Evolutionary conservation across 1,139 yeast species (phyloP).

Genomic region (Scheffersomyces cryptocercus): DNA sequence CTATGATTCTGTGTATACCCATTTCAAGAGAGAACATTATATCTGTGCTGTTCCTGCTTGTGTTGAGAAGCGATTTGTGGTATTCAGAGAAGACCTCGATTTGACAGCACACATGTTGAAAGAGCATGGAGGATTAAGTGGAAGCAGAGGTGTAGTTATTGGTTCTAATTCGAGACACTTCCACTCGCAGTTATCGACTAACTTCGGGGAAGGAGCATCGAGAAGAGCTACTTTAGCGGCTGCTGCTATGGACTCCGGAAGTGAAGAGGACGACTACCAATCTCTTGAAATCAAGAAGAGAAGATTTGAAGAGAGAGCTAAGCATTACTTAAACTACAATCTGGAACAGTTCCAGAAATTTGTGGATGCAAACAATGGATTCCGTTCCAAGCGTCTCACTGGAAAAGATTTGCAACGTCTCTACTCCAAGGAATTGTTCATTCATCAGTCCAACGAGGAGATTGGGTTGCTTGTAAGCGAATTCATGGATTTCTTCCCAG

Average conservation of each 20-base stretch:
- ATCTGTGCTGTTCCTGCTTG: slow-evolving; percentile 83
- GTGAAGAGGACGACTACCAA: slow-evolving; percentile 34
- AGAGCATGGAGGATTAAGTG: slow-evolving; percentile 65
- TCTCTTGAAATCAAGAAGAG: slow-evolving; percentile 54
- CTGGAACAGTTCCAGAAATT: slow-evolving; percentile 50
- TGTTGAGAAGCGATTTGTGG: slow-evolving; percentile 87
- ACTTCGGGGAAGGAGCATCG: slow-evolving; percentile 28
- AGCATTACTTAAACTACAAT: slow-evolving; percentile 67
- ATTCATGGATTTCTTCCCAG: slow-evolving; percentile 54
- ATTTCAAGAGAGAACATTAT: slow-evolving; percentile 72
- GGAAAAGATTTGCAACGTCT: slow-evolving; percentile 50
- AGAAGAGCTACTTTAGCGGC: slow-evolving; percentile 5
- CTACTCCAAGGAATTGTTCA: slow-evolving; percentile 54
- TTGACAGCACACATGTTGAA: slow-evolving; percentile 84
- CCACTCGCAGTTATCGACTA: slow-evolving; percentile 69
- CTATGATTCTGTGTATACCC: slow-evolving; percentile 71
- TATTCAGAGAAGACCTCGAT: slow-evolving; percentile 83
- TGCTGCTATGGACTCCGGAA: slow-evolving; percentile 10
- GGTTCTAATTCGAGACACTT: slow-evolving; percentile 49
- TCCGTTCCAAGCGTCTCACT: slow-evolving; percentile 44
- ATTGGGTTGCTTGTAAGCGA: slow-evolving; percentile 56
- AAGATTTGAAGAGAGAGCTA: slow-evolving; percentile 83
- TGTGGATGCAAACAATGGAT: slow-evolving; percentile 48
- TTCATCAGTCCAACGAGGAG: slow-evolving; percentile 42
- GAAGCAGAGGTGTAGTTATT: slow-evolving; percentile 40